Percentiles rank a stretch among this genome's conserved stretches.
These are phyloP conservation scores for Sutorius australiensis DNA, from an alignment of 768 basidiomycete species.

Conservation along the genomic window DNA sequence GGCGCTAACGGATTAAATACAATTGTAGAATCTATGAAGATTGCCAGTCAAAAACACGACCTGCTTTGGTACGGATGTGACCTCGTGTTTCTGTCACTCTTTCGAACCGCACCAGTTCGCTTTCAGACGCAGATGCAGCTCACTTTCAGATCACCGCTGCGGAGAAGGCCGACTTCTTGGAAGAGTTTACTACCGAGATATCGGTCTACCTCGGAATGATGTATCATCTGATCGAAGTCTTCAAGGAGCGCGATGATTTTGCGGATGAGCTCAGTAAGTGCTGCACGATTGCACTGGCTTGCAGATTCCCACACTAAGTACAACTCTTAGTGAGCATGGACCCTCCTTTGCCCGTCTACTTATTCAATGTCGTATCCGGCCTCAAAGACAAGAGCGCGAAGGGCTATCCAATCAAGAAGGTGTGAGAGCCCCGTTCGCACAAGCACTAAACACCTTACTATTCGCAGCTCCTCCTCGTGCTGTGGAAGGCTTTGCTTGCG, in stretches of 20 bases:
- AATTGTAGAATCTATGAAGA: conserved; percentile 86
- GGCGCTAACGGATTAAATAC: conserved; percentile 76
- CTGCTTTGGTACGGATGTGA: conserved; percentile 55
- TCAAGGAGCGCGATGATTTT: conserved; percentile 91
- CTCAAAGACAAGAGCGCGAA: conserved; percentile 91
- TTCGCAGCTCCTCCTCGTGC: conserved; percentile 76
- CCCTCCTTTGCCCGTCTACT: conserved; percentile 88
- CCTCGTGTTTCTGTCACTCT: neutral
- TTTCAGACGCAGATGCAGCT: conserved; percentile 70
- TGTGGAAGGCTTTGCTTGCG: conserved; percentile 92
- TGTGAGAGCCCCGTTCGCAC: conserved; percentile 27
- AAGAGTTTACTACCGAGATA: conserved; percentile 89
- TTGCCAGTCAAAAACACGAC: conserved; percentile 85
- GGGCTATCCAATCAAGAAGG: conserved; percentile 98
- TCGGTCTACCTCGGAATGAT: conserved; percentile 93
- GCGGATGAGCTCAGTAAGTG: conserved; percentile 92
- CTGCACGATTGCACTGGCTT: neutral
- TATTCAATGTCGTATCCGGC: conserved; percentile 87
- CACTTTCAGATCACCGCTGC: conserved; percentile 66
- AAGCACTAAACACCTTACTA: conserved; percentile 1
- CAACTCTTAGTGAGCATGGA: conserved; percentile 81
- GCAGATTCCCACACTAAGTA: conserved; percentile 4
- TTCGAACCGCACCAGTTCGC: conserved; percentile 44
- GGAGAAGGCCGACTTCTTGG: conserved; percentile 75
- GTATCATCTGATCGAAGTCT: conserved; percentile 92